Percentiles rank a stretch among this genome's conserved stretches.
Evolutionary conservation across 2,329 filamentous ascomycete species (phyloP).

Genomic region (Pseudocercospora musae): DNA sequence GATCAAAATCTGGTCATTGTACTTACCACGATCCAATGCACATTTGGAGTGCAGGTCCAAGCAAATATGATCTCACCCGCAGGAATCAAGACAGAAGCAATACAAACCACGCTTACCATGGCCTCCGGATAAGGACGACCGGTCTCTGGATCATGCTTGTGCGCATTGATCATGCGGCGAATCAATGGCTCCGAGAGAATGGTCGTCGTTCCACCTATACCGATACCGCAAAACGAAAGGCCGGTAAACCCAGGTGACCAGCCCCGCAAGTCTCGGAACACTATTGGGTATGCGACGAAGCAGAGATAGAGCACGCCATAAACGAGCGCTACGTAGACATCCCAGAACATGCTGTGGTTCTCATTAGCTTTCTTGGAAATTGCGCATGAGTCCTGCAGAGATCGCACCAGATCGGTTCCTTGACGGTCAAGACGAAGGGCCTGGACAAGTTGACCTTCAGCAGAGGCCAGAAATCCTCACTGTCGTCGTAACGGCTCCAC

Average conservation of each 20-base stretch:
- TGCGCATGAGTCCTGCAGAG: not conserved
- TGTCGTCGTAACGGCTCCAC: constrained; percentile 79
- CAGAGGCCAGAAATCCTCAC: constrained; percentile 60
- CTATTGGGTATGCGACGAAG: constrained; percentile 85
- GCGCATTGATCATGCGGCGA: constrained; percentile 72
- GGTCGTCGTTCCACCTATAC: constrained; percentile 53
- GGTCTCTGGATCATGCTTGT: constrained; percentile 70
- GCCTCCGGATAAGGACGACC: constrained; percentile 74
- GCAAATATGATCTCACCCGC: constrained; percentile 81
- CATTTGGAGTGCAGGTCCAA: constrained; percentile 79
- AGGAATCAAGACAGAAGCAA: constrained; percentile 71
- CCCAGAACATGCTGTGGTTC: constrained; percentile 63
- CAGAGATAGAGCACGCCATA: constrained; percentile 87
- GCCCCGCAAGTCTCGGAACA: constrained; percentile 71
- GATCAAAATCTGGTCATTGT: not conserved
- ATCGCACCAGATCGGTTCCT: constrained; percentile 76
- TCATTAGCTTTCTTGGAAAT: not conserved
- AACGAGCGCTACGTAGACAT: constrained; percentile 68
- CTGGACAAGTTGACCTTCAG: constrained; percentile 73
- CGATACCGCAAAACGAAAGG: constrained; percentile 72
- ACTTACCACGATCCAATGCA: constrained; percentile 68
- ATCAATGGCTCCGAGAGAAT: constrained; percentile 64
- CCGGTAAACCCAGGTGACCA: constrained; percentile 73
- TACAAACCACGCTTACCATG: constrained; percentile 73
- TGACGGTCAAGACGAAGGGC: constrained; percentile 72